Evolutionary conservation across 768 basidiomycete genomes (phyloP).

Genomic region (Boletus coccyginus): DNA sequence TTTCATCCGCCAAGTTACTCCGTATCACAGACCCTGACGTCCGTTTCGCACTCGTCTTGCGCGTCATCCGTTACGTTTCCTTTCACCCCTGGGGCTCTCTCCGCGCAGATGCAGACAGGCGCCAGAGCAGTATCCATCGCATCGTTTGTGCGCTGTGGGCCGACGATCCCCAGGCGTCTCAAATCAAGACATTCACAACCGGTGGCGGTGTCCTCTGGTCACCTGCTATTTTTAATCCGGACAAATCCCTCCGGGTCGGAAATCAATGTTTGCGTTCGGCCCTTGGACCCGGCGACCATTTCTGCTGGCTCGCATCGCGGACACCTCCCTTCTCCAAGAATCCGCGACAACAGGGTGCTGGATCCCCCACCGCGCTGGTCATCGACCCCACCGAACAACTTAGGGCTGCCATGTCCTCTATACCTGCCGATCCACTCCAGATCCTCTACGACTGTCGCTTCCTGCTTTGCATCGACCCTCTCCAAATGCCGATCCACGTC

Average conservation of each 20-base stretch:
- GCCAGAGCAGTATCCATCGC: conserved; percentile 41
- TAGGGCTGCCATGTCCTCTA: conserved; percentile 12
- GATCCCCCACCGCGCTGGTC: conserved; percentile 27
- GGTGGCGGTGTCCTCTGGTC: conserved; percentile 67
- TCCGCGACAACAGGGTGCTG: conserved; percentile 25
- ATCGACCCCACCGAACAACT: conserved; percentile 43
- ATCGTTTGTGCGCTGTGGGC: conserved; percentile 52
- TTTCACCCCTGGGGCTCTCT: conserved; percentile 74
- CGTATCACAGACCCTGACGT: conserved; percentile 34
- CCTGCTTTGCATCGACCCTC: conserved; percentile 45
- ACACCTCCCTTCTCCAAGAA: conserved; percentile 43
- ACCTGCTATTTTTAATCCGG: conserved; percentile 42
- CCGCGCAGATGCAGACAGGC: conserved; percentile 58
- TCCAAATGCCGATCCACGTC: conserved; percentile 41
- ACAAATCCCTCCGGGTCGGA: conserved; percentile 18
- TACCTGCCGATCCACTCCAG: conserved; percentile 22
- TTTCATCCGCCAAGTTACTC: conserved; percentile 38
- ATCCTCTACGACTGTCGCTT: conserved; percentile 69
- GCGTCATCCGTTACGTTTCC: conserved; percentile 68
- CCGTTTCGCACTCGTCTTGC: conserved; percentile 44
- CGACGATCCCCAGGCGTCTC: conserved; percentile 26
- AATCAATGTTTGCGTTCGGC: conserved; percentile 12
- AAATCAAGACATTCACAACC: conserved; percentile 41
- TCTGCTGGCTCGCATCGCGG: conserved; percentile 65
- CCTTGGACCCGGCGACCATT: conserved; percentile 19